Conservation (phyloP, 768 basidiomycete genomes). For the Gloeopeniophorella convolvens region DNA sequence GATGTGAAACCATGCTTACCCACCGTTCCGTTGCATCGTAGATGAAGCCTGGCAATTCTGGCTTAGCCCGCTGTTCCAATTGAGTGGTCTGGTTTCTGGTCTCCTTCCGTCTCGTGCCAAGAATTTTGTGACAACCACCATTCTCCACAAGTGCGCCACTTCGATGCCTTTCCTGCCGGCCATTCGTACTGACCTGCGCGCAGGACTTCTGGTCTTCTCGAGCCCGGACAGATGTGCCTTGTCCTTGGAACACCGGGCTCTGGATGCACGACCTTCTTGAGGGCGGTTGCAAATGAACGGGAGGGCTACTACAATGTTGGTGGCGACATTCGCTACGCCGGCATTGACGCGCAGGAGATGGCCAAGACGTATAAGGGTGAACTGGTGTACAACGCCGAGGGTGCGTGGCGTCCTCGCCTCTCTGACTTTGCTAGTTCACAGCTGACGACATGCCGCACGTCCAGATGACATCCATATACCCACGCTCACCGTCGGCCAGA, state of each 20-base stretch:
- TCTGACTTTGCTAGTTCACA: neutral
- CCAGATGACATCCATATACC: slow-evolving; percentile 80
- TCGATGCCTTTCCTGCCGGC: too few relatives aligned
- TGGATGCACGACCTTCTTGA: slow-evolving; percentile 84
- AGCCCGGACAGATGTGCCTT: slow-evolving; percentile 21
- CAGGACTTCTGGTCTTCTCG: slow-evolving; percentile 50
- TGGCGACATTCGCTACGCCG: slow-evolving; percentile 78
- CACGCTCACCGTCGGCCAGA: slow-evolving; percentile 76
- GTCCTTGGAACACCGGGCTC: slow-evolving; percentile 39
- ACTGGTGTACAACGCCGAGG: slow-evolving; percentile 74
- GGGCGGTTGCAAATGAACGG: slow-evolving; percentile 73
- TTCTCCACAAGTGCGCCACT: slow-evolving; percentile 16
- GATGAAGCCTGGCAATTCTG: slow-evolving; percentile 23
- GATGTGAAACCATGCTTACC: neutral
- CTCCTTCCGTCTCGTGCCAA: slow-evolving; percentile 4
- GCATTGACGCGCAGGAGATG: slow-evolving; percentile 74
- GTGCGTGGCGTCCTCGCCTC: slow-evolving; percentile 27
- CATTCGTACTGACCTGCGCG: slow-evolving; percentile 52
- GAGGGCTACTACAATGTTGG: slow-evolving; percentile 54
- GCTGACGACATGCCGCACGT: slow-evolving; percentile 17
- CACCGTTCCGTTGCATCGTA: neutral
- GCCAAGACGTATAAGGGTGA: slow-evolving; percentile 73
- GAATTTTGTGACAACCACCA: slow-evolving; percentile 5
- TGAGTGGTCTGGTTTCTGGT: neutral
- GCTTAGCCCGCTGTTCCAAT: slow-evolving; percentile 10